Base-by-base conservation (phyloP, 495 filamentous ascomycete genomes). In the Pyronema omphalodes region DNA sequence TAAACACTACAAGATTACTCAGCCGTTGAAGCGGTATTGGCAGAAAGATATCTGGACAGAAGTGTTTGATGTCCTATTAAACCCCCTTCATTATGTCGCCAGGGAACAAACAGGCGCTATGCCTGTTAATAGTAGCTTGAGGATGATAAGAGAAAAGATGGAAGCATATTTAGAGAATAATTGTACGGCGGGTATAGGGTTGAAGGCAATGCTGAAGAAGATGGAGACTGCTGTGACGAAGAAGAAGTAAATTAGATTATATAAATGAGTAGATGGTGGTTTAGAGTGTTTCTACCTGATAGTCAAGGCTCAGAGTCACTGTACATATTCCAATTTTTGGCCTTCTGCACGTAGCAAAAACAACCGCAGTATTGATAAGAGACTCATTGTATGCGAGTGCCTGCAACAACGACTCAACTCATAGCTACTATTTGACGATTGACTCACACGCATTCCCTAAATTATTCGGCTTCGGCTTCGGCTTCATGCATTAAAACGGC, bases 21-120 rank as follows among this genome's bases (percentile, higher is more conserved):
- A 93, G 66, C 72, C 71, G 1, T 65, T 95, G 52, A 96, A 96
- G 69, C 67, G 91, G 18, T 95, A 95, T 66, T 96, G 91, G 91
- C 87, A 95, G 71, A 80, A 78, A 49, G 86, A 93, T 52, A 75
- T 98, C 50, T 96, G 93, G 91, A 69, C 53, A 0, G 76, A 83
- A 53, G 74, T 83, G 15, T 94, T 98, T 67, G 86, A 91, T 60
- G 59, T 96, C 45, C 66, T 96, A 55, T 69, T 98, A 9, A 98
- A 98, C 66, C 88, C 93, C 2, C 71, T 72, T 52, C 66, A 64
- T 52, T 73, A 78, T 57, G 70, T 79, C 39, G 78, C 79, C 47
- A 66, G 55, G 1, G 82, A 88, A 69, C 75, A 77, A 23, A 74
- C 71, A 0, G 60, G 61, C 7, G 70, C 69, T 52, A 71, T 93